phyloP scores from a whole-genome alignment of 2,329 filamentous ascomycete species.

The Huntiella moniliformis region DNA sequence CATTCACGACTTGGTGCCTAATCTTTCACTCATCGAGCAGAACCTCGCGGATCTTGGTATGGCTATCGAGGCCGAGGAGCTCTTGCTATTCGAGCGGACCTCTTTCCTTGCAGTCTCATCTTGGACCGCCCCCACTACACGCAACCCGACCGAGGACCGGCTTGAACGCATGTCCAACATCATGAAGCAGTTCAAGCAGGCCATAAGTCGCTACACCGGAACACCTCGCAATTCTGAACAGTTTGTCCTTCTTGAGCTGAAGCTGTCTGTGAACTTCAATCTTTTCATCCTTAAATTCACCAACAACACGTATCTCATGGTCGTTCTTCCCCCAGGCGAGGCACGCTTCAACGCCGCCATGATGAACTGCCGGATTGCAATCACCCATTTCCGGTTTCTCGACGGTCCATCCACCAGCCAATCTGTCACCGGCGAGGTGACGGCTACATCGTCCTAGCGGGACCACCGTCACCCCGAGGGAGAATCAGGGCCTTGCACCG shows the following conservation, averaged over 20 bases:
- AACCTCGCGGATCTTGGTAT: constrained; percentile 68
- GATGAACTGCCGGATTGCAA: constrained; percentile 73
- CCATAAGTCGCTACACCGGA: constrained; percentile 53
- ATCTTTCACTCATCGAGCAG: constrained; percentile 69
- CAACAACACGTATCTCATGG: constrained; percentile 91
- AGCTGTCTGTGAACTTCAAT: constrained; percentile 60
- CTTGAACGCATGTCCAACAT: constrained; percentile 92
- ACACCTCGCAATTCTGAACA: constrained; percentile 67
- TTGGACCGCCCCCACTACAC: constrained; percentile 53
- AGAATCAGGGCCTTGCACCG: constrained; percentile 1
- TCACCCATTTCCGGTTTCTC: constrained; percentile 57
- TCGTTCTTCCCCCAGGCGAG: constrained; percentile 78
- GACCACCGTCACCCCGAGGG: constrained; percentile 5
- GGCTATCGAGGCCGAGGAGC: constrained; percentile 79
- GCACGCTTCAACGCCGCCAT: constrained; percentile 79
- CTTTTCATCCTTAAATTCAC: constrained; percentile 92
- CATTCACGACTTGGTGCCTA: constrained; percentile 94
- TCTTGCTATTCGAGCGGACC: constrained; percentile 85
- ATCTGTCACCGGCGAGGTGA: constrained; percentile 1
- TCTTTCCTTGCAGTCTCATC: constrained; percentile 94
- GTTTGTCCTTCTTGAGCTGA: constrained; percentile 65
- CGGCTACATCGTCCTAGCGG: constrained; percentile 10
- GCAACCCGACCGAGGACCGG: constrained; percentile 80
- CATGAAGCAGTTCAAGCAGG: constrained; percentile 96
- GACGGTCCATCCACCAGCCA: constrained; percentile 26